Conservation (phyloP, 352 stramenopile genomes). For the Phytophthora pluvialis region DNA sequence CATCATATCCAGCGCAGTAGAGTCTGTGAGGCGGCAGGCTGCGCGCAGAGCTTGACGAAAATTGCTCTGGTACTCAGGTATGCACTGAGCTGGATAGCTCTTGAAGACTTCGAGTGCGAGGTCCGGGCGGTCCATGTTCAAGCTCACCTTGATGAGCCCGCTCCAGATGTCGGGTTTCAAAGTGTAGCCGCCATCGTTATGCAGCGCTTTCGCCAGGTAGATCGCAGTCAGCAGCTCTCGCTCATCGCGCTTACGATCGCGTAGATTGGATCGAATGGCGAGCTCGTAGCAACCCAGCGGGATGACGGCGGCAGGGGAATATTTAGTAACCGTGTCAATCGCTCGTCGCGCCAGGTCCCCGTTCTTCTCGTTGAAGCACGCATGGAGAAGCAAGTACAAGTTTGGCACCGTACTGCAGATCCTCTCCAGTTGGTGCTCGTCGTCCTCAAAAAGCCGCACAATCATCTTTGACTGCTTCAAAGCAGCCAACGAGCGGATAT, state of each 20-base stretch:
- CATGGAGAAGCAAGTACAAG: constrained; percentile 38
- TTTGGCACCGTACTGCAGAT: constrained; percentile 36
- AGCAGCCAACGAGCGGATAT: constrained; percentile 37
- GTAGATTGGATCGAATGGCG: constrained; percentile 45
- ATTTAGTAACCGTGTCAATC: constrained; percentile 38
- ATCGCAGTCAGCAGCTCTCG: constrained; percentile 46
- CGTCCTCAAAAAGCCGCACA: constrained; percentile 37
- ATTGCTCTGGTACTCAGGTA: constrained; percentile 42
- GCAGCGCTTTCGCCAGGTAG: constrained; percentile 38
- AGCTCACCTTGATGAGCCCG: constrained; percentile 51
- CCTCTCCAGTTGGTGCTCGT: constrained; percentile 29
- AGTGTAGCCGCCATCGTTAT: constrained; percentile 47
- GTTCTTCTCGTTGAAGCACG: constrained; percentile 41
- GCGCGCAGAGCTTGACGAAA: constrained; percentile 53
- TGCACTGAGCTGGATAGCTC: constrained; percentile 43
- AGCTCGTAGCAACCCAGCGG: constrained; percentile 45
- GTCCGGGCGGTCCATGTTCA: constrained; percentile 43
- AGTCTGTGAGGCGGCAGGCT: constrained; percentile 35
- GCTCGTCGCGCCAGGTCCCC: constrained; percentile 36
- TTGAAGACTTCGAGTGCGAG: constrained; percentile 51
- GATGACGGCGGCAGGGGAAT: constrained; percentile 34
- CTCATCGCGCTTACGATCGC: constrained; percentile 30
- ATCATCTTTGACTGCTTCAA: constrained; percentile 40
- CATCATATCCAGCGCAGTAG: constrained; percentile 51
- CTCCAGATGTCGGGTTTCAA: constrained; percentile 52